These are phyloP conservation scores for Lignosus rhinocerotis DNA, from an alignment of 1,284 basidiomycete genomes.

Conservation along the genomic window DNA sequence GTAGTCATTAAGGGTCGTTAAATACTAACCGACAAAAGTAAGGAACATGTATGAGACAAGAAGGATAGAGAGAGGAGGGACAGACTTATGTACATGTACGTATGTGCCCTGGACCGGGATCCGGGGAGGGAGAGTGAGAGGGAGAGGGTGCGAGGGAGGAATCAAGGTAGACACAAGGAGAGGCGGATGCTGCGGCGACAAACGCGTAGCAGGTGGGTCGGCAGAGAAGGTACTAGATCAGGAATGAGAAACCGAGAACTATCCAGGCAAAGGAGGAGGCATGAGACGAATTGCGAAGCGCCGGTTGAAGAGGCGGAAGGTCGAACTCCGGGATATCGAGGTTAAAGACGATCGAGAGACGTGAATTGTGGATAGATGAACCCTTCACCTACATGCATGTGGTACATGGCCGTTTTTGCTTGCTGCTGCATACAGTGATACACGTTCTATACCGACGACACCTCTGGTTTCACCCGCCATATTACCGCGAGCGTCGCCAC, in stretches of 20 bases:
- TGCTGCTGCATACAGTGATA: conserved; percentile 12
- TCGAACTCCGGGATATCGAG: conserved; percentile 20
- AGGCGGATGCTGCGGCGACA: conserved; percentile 18
- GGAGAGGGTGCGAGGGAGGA: background rate
- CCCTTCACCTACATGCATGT: conserved; percentile 18
- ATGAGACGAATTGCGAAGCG: conserved; percentile 2
- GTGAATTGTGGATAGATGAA: background rate
- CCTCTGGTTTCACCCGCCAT: conserved; percentile 57
- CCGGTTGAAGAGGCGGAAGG: conserved; percentile 1
- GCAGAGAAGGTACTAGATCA: background rate
- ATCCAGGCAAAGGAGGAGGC: conserved; percentile 14
- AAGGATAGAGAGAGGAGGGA: background rate
- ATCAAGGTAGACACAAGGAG: conserved; percentile 12
- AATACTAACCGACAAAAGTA: conserved; percentile 22
- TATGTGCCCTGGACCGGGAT: background rate
- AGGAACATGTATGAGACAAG: conserved; percentile 7
- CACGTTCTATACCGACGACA: conserved; percentile 15
- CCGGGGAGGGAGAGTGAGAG: background rate
- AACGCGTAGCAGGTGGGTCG: conserved; percentile 14
- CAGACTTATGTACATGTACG: conserved; percentile 18
- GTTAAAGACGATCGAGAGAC: conserved; percentile 1
- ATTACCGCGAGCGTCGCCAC: conserved; percentile 65
- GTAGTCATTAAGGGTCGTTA: conserved; percentile 25
- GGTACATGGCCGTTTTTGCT: conserved; percentile 19
- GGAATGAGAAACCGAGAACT: background rate